Base-by-base conservation (phyloP, 129 eudicot genomes). In the Apium graveolens region DNA sequence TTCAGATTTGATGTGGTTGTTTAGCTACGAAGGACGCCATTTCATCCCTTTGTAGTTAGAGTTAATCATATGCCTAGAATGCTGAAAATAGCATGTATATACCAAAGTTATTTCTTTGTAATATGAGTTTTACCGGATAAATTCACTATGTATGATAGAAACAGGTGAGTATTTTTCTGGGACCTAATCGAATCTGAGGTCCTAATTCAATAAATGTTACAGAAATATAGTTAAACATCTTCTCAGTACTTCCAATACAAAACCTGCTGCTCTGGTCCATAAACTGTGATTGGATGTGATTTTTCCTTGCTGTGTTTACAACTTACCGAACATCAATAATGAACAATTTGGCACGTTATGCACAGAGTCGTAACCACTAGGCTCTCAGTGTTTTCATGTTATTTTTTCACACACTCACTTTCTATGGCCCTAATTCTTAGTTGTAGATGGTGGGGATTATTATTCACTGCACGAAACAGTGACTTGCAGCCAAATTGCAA, bases 161-260 rank as follows among this genome's bases (percentile, higher is more conserved):
- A 60, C 68, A 60, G 12, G 16, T 60, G 68, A 11, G 29, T 42
- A 72, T 72, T 11, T 39, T 72, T 24, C 31, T 7, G 49, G 49
- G 51, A 24, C 51, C 53, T 21, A n/a, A 12, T 27, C 7, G 32
- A 39, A 72, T 72, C 51, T 42, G 51, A 72, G 76, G 51, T 42
- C 51, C 55, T 4, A 11, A 41, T 72, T 72, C 55, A 72, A 41
- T 72, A 42, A 72, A 72, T 72, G 76, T 42, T 39, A 42, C 29
- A 26, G 16, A 11, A 70, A 29, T 66, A 31, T 66, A 31, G 72
- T 12, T 66, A 5, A 31, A 66, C 72, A 66, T 66, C 72, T 27
- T 31, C 38, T 66, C 72, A 66, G 37, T 66, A 66, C 72, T 66
- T 66, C 34, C 31, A 60, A 26, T n/a, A 60, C 68, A 60, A 0